These are phyloP conservation scores for Fusarium sacchari DNA, from an alignment of 2,329 filamentous ascomycete genomes.

Conservation along the genomic window DNA sequence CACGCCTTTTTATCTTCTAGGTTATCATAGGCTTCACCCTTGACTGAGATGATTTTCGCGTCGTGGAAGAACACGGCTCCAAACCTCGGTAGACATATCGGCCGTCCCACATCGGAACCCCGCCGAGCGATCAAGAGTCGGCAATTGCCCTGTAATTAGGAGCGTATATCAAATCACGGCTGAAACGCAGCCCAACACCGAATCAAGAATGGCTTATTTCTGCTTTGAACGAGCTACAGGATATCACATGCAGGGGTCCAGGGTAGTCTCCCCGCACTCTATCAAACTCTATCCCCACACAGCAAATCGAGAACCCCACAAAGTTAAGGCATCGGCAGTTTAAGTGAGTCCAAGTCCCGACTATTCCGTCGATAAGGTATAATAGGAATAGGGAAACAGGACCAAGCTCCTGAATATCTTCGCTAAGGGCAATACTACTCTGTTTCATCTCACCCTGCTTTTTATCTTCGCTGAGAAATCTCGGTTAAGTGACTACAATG, in stretches of 20 bases:
- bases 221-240: background rate
- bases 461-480: background rate
- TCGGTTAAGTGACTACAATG: background rate
- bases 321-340: background rate
- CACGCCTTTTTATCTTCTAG: background rate
- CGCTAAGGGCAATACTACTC: background rate
- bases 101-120: background rate
- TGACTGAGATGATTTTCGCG: accelerated
- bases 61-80: accelerated
- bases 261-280: background rate
- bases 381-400: background rate
- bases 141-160: background rate
- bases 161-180: background rate
- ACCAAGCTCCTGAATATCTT: background rate
- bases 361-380: background rate
- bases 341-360: background rate
- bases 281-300: background rate
- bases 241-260: background rate
- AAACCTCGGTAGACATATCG: background rate
- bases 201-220: background rate
- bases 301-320: background rate
- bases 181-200: background rate
- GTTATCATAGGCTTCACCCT: accelerated
- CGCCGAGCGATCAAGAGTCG: background rate
- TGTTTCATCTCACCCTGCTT: background rate